Conservation (phyloP, 148 eudicot genomes). For the Dysphania ambrosioides region DNA sequence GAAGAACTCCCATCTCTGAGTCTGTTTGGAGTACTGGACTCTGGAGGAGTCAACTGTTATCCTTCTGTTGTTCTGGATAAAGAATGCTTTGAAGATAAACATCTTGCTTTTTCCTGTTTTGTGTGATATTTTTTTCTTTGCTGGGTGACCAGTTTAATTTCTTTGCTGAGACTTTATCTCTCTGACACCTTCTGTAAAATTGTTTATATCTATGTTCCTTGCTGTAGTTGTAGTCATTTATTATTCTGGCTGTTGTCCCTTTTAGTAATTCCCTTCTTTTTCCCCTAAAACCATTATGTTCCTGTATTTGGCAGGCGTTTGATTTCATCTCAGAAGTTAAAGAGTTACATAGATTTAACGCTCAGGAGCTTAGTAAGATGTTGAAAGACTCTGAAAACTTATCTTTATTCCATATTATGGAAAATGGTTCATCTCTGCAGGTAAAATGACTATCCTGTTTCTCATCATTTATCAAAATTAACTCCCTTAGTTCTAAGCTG, state of each 20-base stretch:
- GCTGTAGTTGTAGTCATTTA: not conserved
- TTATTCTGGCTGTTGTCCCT: not conserved
- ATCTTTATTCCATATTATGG: slow-evolving; percentile 30
- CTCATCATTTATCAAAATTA: slow-evolving; percentile 1
- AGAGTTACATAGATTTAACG: slow-evolving; percentile 52
- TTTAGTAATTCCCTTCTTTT: not conserved
- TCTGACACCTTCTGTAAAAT: not conserved
- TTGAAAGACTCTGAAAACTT: slow-evolving; percentile 59
- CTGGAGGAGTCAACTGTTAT: not conserved
- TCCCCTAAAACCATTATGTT: not conserved
- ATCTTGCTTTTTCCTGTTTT: not conserved
- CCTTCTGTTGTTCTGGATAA: not conserved
- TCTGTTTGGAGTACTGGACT: not conserved
- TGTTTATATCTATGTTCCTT: not conserved
- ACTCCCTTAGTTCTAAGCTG: not conserved
- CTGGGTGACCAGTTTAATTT: not conserved
- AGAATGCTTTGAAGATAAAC: not conserved
- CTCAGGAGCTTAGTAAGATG: slow-evolving; percentile 62
- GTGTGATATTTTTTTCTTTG: not conserved
- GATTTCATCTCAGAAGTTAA: slow-evolving; percentile 69
- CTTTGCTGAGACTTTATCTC: not conserved
- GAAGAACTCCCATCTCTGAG: not conserved
- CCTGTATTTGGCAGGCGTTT: slow-evolving; percentile 40
- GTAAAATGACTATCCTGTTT: slow-evolving; percentile 42
- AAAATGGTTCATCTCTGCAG: slow-evolving; percentile 59